phyloP scores from a whole-genome alignment of 345 rosid species.

The Ceriops tagal region DNA sequence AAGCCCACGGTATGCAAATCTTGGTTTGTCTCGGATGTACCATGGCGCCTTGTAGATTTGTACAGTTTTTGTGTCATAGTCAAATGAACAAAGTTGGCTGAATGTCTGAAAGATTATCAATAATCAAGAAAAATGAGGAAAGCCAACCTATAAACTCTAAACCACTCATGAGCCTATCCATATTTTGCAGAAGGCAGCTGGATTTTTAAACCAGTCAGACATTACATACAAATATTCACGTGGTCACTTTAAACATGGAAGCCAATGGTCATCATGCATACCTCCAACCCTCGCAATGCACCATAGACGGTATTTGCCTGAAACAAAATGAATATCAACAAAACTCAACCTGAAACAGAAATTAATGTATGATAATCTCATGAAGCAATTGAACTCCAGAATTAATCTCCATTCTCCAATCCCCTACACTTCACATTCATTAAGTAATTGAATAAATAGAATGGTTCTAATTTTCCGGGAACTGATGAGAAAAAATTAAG shows the following conservation, averaged over 20 bases:
- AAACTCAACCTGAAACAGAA: not conserved
- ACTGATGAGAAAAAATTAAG: no score
- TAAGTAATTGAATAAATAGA: no score
- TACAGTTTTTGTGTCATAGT: conserved; percentile 63
- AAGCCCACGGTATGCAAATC: conserved; percentile 85
- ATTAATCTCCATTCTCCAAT: not conserved
- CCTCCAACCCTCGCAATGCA: conserved; percentile 93
- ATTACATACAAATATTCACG: not conserved
- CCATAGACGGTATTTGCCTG: conserved; percentile 90
- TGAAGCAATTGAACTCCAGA: not conserved
- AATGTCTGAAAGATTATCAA: conserved; percentile 60
- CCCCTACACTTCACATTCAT: no score
- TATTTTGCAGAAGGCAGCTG: not conserved
- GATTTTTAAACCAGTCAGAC: no score
- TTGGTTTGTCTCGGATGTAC: conserved; percentile 79
- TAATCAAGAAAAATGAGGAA: not conserved
- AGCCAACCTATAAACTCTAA: not conserved
- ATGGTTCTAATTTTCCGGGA: no score
- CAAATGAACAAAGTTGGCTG: conserved; percentile 84
- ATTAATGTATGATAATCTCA: not conserved
- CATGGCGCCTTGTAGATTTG: conserved; percentile 75
- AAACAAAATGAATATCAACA: conserved; percentile 16
- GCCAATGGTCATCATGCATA: conserved; percentile 23
- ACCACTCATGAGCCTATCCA: not conserved
- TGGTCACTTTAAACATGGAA: conserved; percentile 1